A percentile compares a stretch with the other conserved stretches of the same genome.
Conservation (phyloP, 78 protist species). For the slime mould (Dictyostelium discoideum) region DNA sequence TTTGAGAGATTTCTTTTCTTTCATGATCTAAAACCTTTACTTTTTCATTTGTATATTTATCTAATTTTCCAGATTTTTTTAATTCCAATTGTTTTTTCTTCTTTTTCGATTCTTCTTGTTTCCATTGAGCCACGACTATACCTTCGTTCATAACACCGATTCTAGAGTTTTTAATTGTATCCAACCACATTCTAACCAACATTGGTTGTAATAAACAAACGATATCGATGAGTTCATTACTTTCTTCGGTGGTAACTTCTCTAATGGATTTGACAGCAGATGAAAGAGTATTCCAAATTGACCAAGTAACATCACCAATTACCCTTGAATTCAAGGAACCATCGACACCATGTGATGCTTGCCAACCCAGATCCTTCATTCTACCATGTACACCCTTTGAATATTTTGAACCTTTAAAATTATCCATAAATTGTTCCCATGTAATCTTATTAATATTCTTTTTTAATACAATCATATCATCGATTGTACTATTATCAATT, state of each 20-base stretch:
- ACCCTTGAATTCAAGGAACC: conserved; percentile 68
- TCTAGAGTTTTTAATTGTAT: conserved; percentile 37
- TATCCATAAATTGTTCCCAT: conserved; percentile 62
- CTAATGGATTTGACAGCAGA: conserved; percentile 51
- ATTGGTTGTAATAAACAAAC: conserved; percentile 43
- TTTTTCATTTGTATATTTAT: conserved; percentile 36
- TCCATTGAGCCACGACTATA: conserved; percentile 70
- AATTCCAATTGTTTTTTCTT: conserved; percentile 49
- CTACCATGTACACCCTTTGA: conserved; percentile 46
- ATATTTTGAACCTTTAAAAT: conserved; percentile 63
- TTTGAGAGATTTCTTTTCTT: conserved; percentile 55
- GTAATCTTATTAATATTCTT: conserved; percentile 65
- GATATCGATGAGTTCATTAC: conserved; percentile 13
- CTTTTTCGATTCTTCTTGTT: conserved; percentile 20
- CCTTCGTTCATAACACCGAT: conserved; percentile 63
- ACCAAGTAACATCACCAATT: conserved; percentile 67
- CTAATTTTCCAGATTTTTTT: conserved; percentile 60
- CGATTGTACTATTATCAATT: background rate
- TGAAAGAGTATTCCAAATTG: conserved; percentile 62
- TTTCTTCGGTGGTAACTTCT: conserved; percentile 35
- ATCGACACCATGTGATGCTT: conserved; percentile 72
- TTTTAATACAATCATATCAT: conserved; percentile 58
- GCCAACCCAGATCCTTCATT: conserved; percentile 78
- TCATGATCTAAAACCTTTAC: conserved; percentile 40
- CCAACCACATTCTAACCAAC: conserved; percentile 40